Percentiles rank a stretch among this genome's conserved stretches.
Conservation (phyloP, 2,329 filamentous ascomycete species). For the Lachnellula subtilissima region DNA sequence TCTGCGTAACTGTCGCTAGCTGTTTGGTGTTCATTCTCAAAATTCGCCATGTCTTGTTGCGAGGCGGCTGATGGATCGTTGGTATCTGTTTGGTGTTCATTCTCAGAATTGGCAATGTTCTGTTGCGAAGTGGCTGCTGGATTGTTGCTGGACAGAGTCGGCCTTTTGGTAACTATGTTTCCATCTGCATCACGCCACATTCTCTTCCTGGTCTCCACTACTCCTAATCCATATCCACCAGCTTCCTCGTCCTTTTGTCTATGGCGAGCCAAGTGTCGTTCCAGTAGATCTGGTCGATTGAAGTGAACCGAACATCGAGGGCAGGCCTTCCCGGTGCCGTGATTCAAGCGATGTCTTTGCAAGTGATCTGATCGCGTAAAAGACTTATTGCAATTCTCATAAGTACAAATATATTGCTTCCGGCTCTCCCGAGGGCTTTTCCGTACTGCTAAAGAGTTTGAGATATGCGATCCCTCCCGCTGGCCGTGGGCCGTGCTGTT, state of each 20-base stretch:
- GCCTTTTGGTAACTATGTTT: constrained; percentile 44
- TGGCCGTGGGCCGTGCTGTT: background rate
- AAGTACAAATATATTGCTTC: constrained; percentile 37
- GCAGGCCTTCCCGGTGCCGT: constrained; percentile 51
- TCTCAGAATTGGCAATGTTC: background rate
- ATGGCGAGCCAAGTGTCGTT: constrained; percentile 54
- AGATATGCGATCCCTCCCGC: background rate
- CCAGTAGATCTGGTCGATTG: constrained; percentile 54
- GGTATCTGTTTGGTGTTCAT: background rate
- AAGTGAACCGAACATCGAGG: constrained; percentile 56
- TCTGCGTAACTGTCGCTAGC: background rate
- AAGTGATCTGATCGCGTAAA: constrained; percentile 56
- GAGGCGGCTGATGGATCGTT: constrained; percentile 1
- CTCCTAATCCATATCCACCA: constrained; percentile 45
- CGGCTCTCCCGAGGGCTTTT: background rate
- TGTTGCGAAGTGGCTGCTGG: background rate
- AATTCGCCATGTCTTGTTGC: background rate
- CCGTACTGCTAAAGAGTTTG: background rate
- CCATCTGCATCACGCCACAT: constrained; percentile 52
- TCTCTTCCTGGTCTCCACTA: constrained; percentile 50
- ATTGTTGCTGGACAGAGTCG: constrained; percentile 13
- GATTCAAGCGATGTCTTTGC: constrained; percentile 53
- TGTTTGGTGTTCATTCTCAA: background rate
- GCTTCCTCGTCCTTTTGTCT: constrained; percentile 52
- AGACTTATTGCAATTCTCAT: constrained; percentile 44